Conservation (phyloP, 75 land plant genomes). For the Pinus albicaulis region DNA sequence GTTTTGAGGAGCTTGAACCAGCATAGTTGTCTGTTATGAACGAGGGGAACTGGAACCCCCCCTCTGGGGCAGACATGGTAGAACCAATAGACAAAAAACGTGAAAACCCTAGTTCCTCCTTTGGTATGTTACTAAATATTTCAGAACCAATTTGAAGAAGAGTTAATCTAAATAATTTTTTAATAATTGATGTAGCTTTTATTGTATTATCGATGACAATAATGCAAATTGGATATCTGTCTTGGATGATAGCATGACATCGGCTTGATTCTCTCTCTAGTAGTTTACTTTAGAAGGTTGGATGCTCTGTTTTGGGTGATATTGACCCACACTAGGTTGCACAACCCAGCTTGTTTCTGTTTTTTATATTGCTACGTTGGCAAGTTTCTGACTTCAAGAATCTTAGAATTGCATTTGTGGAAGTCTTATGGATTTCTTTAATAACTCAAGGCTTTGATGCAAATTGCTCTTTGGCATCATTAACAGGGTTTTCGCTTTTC, state of each 20-base stretch:
- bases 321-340: not conserved
- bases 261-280: not conserved
- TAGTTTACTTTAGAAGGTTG: not conserved
- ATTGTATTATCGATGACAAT: not conserved
- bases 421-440: not conserved
- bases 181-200: not conserved
- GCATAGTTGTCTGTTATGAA: not conserved
- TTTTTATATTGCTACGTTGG: not conserved
- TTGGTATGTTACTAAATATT: too few species aligned
- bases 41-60: not conserved
- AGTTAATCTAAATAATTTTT: not conserved
- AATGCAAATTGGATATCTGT: not conserved
- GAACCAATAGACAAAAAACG: not conserved
- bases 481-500: conserved; percentile 68
- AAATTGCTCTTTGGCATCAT: not conserved
- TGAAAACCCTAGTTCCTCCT: not conserved
- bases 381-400: not conserved
- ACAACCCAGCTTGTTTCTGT: not conserved
- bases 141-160: too few species aligned
- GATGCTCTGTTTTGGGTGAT: not conserved
- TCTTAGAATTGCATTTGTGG: not conserved
- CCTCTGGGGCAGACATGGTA: not conserved
- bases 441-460: not conserved
- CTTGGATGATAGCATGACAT: not conserved
- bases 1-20: not conserved